phyloP scores from a whole-genome alignment of 768 basidiomycete species.

The Lentinula sp. region DNA sequence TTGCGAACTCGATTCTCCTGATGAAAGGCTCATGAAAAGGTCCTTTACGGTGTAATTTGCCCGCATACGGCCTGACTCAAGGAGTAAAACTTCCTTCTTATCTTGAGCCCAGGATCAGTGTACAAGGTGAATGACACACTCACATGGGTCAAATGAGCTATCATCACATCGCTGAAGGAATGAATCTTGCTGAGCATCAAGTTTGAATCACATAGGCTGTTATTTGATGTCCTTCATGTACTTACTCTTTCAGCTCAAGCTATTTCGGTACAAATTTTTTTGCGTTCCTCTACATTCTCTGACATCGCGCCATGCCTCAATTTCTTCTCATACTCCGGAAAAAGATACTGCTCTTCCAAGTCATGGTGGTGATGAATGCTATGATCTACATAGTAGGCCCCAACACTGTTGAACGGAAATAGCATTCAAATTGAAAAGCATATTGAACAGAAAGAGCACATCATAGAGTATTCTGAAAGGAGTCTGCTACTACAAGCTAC shows the following conservation, averaged over 20 bases:
- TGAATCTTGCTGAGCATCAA: slow-evolving; percentile 15
- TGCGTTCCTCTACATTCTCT: slow-evolving; percentile 21
- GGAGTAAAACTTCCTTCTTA: slow-evolving; percentile 19
- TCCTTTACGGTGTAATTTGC: slow-evolving; percentile 15
- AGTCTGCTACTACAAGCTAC: no score
- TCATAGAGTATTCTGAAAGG: no score
- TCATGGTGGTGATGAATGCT: slow-evolving; percentile 23
- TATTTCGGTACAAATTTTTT: slow-evolving; percentile 19
- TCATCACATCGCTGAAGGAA: slow-evolving; percentile 19
- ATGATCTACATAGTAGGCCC: no score
- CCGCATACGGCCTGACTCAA: slow-evolving; percentile 18
- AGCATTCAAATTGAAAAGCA: no score
- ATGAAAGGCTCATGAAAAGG: no score
- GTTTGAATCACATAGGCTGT: no score
- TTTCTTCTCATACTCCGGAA: slow-evolving; percentile 20
- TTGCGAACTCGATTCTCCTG: no score
- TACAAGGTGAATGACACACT: not conserved
- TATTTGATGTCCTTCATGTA: slow-evolving; percentile 43
- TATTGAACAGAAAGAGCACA: no score
- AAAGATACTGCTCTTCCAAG: slow-evolving; percentile 21
- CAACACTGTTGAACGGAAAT: no score
- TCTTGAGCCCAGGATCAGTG: not conserved
- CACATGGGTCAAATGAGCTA: slow-evolving; percentile 20
- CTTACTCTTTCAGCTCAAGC: slow-evolving; percentile 18
- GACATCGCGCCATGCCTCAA: slow-evolving; percentile 17